Evolutionary conservation across 2,329 filamentous ascomycete genomes (phyloP), one percentile per base, ranked within the genome.

Genomic region (Penicillium sp.): DNA sequence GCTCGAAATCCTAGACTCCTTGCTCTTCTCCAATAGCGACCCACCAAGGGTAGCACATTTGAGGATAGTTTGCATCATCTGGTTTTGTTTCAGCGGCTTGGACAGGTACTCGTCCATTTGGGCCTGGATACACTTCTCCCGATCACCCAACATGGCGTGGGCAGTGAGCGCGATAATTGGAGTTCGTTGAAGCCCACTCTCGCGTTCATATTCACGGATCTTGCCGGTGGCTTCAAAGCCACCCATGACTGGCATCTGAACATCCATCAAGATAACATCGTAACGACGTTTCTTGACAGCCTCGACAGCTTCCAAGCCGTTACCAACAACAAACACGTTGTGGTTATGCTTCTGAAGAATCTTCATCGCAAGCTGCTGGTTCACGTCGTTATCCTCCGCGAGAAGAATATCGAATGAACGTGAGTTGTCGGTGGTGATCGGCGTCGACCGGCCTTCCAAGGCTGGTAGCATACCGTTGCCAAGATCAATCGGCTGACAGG

Each of bases 241-340:
- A 72, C 94, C 94, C 93, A 97, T 97, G 69, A 97, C 90, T n/a
- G 94, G 94, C 94, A 99, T 99, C 74, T 97, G 94, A 19, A 99
- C 94, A 72, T 99, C 94, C 94, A 99, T 99, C 49, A 99, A 83
- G 63, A 99, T 94, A 61, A 96, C 91, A 74, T 99, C 94, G 73
- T 95, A 99, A 72, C 91, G 89, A 78, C 89, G 93, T 73, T 88
- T 86, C 81, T 95, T 93, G 67, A 97, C 87, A n/a, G 90, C 88
- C 71, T 97, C 90, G 15, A 97, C 87, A 1, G 94, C 94, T 71
- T 97, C 93, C 63, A 93, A 84, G 60, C 94, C 94, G 72, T 99
- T 99, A 68, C 93, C 91, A 43, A 96, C 94, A 25, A 99, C 94
- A 1, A 77, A 78, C 10, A 79, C 77, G n/a, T 76, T 76, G 61